A percentile compares a stretch with the other conserved stretches of the same genome.
These are phyloP conservation scores for Aspergillus biplanus DNA, from an alignment of 495 filamentous ascomycete species.

Conservation along the genomic window DNA sequence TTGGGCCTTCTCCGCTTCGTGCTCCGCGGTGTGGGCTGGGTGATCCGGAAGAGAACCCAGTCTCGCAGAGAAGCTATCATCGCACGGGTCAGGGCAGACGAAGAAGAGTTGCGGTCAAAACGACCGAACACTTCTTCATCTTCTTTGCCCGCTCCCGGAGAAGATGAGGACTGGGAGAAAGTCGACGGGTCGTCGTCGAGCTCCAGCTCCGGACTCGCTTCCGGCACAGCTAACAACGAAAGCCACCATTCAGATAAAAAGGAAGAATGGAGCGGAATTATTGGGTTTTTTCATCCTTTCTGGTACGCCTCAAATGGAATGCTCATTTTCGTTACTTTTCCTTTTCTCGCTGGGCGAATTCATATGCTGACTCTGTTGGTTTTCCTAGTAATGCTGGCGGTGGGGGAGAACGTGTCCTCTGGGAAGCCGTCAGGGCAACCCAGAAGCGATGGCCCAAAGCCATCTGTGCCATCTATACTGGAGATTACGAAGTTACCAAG, in stretches of 20 bases:
- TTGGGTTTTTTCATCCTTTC: slow-evolving; percentile 98
- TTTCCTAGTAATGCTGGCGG: slow-evolving; percentile 82
- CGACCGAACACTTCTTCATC: slow-evolving; percentile 31
- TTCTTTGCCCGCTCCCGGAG: slow-evolving; percentile 31
- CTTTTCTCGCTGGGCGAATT: neutral
- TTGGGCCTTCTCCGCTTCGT: slow-evolving; percentile 39
- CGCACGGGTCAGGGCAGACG: slow-evolving; percentile 60
- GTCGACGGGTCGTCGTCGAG: slow-evolving; percentile 52
- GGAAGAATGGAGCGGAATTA: slow-evolving; percentile 75
- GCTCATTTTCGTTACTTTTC: slow-evolving; percentile 9
- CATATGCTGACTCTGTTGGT: slow-evolving; percentile 6
- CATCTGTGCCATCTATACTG: slow-evolving; percentile 90
- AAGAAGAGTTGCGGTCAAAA: slow-evolving; percentile 53
- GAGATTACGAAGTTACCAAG: slow-evolving; percentile 87
- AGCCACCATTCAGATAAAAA: slow-evolving; percentile 42
- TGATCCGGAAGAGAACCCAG: slow-evolving; percentile 66
- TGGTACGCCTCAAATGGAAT: slow-evolving; percentile 56
- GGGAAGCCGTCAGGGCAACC: slow-evolving; percentile 91
- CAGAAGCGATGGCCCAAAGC: slow-evolving; percentile 88
- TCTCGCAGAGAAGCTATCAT: slow-evolving; percentile 66
- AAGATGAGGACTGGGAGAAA: slow-evolving; percentile 78
- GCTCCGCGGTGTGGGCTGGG: slow-evolving; percentile 61
- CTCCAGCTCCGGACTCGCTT: slow-evolving; percentile 34
- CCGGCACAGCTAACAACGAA: slow-evolving; percentile 55
- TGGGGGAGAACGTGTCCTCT: slow-evolving; percentile 93